Evolutionary conservation across 2,329 filamentous ascomycete species (phyloP).

Genomic region (Fusarium sp.): DNA sequence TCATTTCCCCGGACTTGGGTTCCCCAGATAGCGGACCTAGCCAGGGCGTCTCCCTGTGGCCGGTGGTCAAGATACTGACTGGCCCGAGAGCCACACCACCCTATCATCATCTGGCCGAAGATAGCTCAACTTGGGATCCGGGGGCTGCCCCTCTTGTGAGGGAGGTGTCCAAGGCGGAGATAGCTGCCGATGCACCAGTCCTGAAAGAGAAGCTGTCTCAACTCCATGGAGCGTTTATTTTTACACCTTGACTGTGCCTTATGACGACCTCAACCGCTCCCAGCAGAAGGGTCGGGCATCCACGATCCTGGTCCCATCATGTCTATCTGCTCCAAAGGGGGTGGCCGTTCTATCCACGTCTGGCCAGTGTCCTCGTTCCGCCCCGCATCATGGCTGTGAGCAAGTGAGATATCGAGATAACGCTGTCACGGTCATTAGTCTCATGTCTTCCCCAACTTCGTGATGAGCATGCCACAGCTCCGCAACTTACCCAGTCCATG

Average conservation of each 20-base stretch:
- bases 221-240: slow-evolving; percentile 9
- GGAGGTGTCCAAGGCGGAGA: neutral
- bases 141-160: neutral
- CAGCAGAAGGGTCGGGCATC: slow-evolving; percentile 16
- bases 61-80: slow-evolving; percentile 12
- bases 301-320: slow-evolving; percentile 42
- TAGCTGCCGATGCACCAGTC: slow-evolving; percentile 17
- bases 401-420: slow-evolving; percentile 50
- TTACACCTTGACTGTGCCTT: neutral
- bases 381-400: slow-evolving; percentile 47
- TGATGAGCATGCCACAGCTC: neutral
- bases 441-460: neutral
- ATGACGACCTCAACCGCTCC: slow-evolving; percentile 12
- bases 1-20: slow-evolving; percentile 34
- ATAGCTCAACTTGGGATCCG: slow-evolving; percentile 1
- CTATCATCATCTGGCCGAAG: slow-evolving; percentile 9
- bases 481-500: slow-evolving; percentile 55
- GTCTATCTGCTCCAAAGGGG: slow-evolving; percentile 42
- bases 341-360: slow-evolving; percentile 47
- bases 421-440: slow-evolving; percentile 41
- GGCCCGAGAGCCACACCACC: slow-evolving; percentile 33
- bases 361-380: slow-evolving; percentile 43
- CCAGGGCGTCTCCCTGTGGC: slow-evolving; percentile 19
- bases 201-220: slow-evolving; percentile 5
- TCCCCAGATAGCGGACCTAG: slow-evolving; percentile 35